Base-by-base conservation (phyloP, 1,284 basidiomycete species). In the Kalmanozyma brasiliensis region DNA sequence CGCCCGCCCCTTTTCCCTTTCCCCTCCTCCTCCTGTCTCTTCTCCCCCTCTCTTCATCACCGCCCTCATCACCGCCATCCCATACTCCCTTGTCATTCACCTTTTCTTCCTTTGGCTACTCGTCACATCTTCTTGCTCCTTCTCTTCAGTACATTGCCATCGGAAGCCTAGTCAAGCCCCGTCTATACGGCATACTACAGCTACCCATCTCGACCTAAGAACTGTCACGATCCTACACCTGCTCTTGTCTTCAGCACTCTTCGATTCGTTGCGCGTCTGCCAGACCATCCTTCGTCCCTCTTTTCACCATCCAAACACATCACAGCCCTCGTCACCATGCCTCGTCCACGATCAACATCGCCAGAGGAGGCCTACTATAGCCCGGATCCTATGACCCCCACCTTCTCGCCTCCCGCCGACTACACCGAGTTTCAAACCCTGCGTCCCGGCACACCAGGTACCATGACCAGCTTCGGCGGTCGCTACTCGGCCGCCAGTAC, bases 361-460 rank as follows among this genome's bases (percentile, higher is more conserved):
- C 49, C 49, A 19, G 56, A 56, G 22, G 11, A 20, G 36, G 58
- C 26, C 40, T 65, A 70, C 46, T 70, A 64, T 44, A 60, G 52
- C 33, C 67, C 62, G 1, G 61, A 64, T 29, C 67, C 67, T 45
- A 51, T 42, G 44, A 58, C 62, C 7, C 67, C 67, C 37, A 70
- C 67, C 7, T 70, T 70, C 38, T 70, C 67, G 10, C 61, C 61
- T 41, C 67, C 57, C 8, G 61, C 48, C 43, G 58, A 70, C 13
- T 65, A 70, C 43, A 61, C 52, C 35, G 61, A 65, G 43, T 70
- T 70, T 34, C 61, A 70, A 32, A 61, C 57, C 10, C 49, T 70
- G 9, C 56, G 67, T 43, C 67, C 67, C 14, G 57, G 53, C 34
- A 70, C 67, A 20, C 64, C 64, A 35, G 64, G 57, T 14, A 60